Evolutionary conservation across 306 rosid genomes (phyloP).

Genomic region (Prunus fruticosa): DNA sequence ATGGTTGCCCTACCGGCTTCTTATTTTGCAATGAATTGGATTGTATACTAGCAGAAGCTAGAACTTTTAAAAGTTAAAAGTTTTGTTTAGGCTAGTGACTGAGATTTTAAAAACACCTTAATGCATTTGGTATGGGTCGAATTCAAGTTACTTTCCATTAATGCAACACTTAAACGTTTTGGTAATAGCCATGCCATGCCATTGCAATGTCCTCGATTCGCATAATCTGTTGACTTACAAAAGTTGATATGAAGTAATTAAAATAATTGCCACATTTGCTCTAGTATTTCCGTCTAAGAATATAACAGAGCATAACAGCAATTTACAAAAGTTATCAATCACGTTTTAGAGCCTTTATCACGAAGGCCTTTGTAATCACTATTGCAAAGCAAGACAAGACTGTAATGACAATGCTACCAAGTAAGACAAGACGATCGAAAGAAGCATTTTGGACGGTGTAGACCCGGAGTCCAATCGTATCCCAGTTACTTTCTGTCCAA

Average conservation of each 20-base stretch:
- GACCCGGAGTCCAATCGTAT: conserved; percentile 64
- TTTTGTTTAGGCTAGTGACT: neutral
- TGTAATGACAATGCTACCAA: conserved; percentile 65
- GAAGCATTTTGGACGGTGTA: conserved; percentile 57
- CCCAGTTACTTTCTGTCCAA: conserved; percentile 99
- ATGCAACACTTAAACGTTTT: too few species aligned
- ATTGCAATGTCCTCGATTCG: too few species aligned
- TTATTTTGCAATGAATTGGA: neutral
- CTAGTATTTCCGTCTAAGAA: conserved; percentile 10
- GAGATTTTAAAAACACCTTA: neutral
- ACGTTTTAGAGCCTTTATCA: conserved; percentile 65
- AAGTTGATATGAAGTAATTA: too few species aligned
- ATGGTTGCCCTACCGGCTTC: neutral
- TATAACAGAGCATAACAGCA: neutral
- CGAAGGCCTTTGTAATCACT: conserved; percentile 43
- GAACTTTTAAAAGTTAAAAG: neutral
- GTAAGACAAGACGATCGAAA: conserved; percentile 62
- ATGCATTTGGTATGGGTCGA: neutral
- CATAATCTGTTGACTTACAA: too few species aligned
- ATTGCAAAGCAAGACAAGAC: conserved; percentile 63
- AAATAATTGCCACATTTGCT: neutral
- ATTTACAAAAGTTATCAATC: conserved; percentile 40
- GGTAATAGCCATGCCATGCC: too few species aligned
- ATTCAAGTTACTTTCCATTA: too few species aligned
- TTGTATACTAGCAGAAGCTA: neutral